Evolutionary conservation across 169 alveolate genomes (phyloP).

Genomic region (Plasmodium knowlesi): DNA sequence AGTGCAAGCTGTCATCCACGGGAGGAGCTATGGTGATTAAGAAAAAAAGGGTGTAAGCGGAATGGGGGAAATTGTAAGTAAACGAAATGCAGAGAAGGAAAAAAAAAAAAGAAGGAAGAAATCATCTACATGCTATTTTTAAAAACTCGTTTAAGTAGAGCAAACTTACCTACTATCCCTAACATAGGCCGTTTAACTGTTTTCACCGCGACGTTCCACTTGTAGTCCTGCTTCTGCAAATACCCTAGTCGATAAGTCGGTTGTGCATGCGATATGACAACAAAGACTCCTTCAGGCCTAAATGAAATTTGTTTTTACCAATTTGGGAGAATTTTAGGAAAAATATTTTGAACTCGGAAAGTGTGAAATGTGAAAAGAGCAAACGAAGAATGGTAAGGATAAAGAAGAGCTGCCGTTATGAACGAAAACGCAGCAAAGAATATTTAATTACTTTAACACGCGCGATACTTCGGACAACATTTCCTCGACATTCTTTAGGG

Average conservation of each 20-base stretch:
- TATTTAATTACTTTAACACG: slow-evolving; percentile 40
- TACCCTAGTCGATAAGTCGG: slow-evolving; percentile 71
- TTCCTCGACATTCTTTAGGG: slow-evolving; percentile 50
- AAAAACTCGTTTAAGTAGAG: neutral
- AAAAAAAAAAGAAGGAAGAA: neutral
- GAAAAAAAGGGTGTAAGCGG: neutral
- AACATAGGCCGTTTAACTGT: slow-evolving; percentile 70
- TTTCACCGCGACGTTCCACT: slow-evolving; percentile 61
- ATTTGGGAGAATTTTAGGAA: neutral
- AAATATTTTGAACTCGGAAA: neutral
- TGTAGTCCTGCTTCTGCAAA: slow-evolving; percentile 61
- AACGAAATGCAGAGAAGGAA: neutral
- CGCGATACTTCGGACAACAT: slow-evolving; percentile 70
- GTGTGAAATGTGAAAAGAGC: neutral
- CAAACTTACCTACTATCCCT: slow-evolving; percentile 67
- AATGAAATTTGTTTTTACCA: neutral
- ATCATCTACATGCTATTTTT: neutral
- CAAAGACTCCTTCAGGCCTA: slow-evolving; percentile 62
- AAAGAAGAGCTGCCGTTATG: neutral
- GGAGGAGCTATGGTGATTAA: slow-evolving; percentile 48
- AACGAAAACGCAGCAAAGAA: neutral
- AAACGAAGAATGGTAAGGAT: neutral
- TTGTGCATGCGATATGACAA: slow-evolving; percentile 74
- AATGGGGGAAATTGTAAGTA: neutral
- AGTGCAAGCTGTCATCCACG: slow-evolving; percentile 69